phyloP scores from a whole-genome alignment of 2,329 filamentous ascomycete species.

The Bertia moriformis region DNA sequence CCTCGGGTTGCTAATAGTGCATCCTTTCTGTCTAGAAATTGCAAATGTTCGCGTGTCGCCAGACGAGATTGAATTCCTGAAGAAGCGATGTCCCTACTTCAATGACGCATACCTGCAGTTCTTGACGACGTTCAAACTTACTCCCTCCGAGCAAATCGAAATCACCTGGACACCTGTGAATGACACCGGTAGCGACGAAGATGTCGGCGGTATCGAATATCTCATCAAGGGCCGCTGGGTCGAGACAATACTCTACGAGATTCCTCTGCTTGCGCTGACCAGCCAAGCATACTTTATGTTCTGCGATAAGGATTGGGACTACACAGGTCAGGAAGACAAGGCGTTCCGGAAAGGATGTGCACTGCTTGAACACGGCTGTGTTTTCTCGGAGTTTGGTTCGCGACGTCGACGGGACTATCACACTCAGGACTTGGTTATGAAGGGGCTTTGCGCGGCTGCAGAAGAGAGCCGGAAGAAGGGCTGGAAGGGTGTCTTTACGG shows the following conservation, averaged over 20 bases:
- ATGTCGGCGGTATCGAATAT: constrained; percentile 63
- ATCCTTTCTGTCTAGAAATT: constrained; percentile 42
- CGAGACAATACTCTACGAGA: constrained; percentile 95
- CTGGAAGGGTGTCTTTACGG: constrained; percentile 59
- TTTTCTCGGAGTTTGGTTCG: constrained; percentile 88
- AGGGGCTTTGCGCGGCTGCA: constrained; percentile 67
- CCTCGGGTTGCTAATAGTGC: background rate
- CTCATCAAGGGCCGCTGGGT: constrained; percentile 73
- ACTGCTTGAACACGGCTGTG: constrained; percentile 69
- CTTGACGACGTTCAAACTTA: constrained; percentile 67
- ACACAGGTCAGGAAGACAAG: constrained; percentile 72
- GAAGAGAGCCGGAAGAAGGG: constrained; percentile 53
- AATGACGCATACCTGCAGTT: constrained; percentile 65
- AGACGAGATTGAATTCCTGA: constrained; percentile 69
- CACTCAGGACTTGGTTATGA: constrained; percentile 82
- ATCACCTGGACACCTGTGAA: constrained; percentile 47
- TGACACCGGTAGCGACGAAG: constrained; percentile 47
- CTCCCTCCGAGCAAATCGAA: constrained; percentile 65
- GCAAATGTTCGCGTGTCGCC: constrained; percentile 64
- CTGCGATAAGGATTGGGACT: constrained; percentile 82
- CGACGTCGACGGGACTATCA: constrained; percentile 82
- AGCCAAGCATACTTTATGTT: constrained; percentile 97
- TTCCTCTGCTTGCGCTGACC: constrained; percentile 77
- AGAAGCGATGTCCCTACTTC: constrained; percentile 68
- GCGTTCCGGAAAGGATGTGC: constrained; percentile 68